Evolutionary conservation across 768 basidiomycete genomes (phyloP), one percentile per base, ranked within the genome.

Genomic region (Amanita inopinata): DNA sequence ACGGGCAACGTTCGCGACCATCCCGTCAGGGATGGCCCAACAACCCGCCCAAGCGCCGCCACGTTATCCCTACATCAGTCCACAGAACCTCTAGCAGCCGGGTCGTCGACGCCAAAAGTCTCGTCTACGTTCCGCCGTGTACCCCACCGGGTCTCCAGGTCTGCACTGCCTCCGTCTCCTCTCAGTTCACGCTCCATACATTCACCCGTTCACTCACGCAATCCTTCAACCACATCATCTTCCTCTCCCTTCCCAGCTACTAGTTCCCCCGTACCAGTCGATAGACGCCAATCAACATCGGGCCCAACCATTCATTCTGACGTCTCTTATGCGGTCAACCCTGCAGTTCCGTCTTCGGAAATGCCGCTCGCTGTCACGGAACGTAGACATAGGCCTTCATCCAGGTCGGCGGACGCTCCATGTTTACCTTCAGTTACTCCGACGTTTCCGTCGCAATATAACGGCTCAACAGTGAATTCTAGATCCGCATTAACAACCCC

Each of bases 131-230:
- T n/a, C n/a, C n/a, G n/a, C n/a, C n/a, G n/a, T n/a, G n/a, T n/a
- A n/a, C n/a, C n/a, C n/a, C n/a, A n/a, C n/a, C n/a, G n/a, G n/a
- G n/a, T n/a, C n/a, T n/a, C n/a, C n/a, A n/a, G n/a, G n/a, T 35
- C 11, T 40, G 1, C 34, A 22, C 20, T 24, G 17, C 18, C 43
- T 14, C 14, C 47, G 6, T 40, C 53, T 25, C 17, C 46, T 15
- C 49, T 39, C n/a, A 8, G 3, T 9, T 15, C 12, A 2, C 38
- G 38, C 14, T 18, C 18, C 18, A 8, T 6, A 14, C 38, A 11
- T 12, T 36, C 33, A 9, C 34, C 42, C 11, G 1, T n/a, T 17
- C 43, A 52, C 31, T 50, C 52, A 3, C 51, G 35, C 20, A 46
- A 35, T 38, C 44, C 50, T 22, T 41, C 45, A 40, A 23, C 31